These are phyloP conservation scores for Thielaviopsis cerberus DNA, from an alignment of 2,329 filamentous ascomycete species.

Conservation along the genomic window DNA sequence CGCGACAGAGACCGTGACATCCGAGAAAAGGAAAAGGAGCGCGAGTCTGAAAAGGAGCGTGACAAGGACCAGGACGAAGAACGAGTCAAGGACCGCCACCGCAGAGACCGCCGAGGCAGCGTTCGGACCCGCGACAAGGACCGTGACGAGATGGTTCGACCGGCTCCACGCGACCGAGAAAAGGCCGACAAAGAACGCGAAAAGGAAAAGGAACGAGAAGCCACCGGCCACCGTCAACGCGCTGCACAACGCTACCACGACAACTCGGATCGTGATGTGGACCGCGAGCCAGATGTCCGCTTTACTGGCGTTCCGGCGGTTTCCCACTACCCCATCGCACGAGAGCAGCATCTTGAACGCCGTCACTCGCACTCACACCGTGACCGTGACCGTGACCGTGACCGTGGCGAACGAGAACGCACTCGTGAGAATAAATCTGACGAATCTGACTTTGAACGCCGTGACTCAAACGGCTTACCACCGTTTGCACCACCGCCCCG, in stretches of 20 bases:
- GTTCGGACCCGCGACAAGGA: slow-evolving; percentile 8
- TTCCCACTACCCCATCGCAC: neutral
- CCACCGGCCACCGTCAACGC: slow-evolving; percentile 7
- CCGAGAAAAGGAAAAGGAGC: slow-evolving; percentile 11
- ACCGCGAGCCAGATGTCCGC: slow-evolving; percentile 11
- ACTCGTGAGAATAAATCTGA: neutral
- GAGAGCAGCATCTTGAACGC: neutral
- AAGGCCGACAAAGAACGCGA: slow-evolving; percentile 12
- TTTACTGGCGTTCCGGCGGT: neutral
- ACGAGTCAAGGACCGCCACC: slow-evolving; percentile 5
- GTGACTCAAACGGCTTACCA: neutral
- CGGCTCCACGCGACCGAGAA: slow-evolving; percentile 5
- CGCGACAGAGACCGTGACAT: neutral
- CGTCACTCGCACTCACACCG: neutral
- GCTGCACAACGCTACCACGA: slow-evolving; percentile 5
- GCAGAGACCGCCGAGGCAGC: slow-evolving; percentile 10
- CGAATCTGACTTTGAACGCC: neutral
- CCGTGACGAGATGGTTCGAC: slow-evolving; percentile 6
- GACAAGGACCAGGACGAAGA: slow-evolving; percentile 10
- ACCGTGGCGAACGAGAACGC: neutral
- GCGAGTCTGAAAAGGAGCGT: slow-evolving; percentile 8
- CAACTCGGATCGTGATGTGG: slow-evolving; percentile 13
- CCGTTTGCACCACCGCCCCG: neutral
- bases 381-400: neutral
- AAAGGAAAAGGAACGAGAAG: slow-evolving; percentile 12